Evolutionary conservation across 352 stramenopile genomes (phyloP).

Genomic region (Pythium coloratum): DNA sequence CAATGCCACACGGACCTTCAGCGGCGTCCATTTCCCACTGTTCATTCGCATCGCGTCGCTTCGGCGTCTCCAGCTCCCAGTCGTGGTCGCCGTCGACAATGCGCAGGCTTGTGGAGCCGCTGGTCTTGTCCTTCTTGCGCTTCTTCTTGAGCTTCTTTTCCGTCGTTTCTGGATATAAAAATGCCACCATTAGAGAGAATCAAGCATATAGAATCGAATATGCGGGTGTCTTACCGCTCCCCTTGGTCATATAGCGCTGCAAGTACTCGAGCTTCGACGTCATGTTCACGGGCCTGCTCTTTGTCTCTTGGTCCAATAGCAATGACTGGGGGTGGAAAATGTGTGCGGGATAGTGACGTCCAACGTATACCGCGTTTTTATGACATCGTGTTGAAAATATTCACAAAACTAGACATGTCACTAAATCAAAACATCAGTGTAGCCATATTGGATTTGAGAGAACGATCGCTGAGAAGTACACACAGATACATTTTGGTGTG

Average conservation of each 20-base stretch:
- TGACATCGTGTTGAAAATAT: not conserved
- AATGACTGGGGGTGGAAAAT: not conserved
- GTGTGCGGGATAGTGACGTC: not conserved
- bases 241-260: slow-evolving; percentile 67
- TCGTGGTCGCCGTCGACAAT: slow-evolving; percentile 65
- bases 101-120: slow-evolving; percentile 22
- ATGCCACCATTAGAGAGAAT: not conserved
- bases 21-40: slow-evolving; percentile 61
- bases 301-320: not conserved
- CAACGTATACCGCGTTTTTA: not conserved
- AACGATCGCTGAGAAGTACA: not conserved
- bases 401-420: not conserved
- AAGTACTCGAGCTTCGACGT: slow-evolving; percentile 79
- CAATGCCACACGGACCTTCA: slow-evolving; percentile 30
- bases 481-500: no score
- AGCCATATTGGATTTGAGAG: slow-evolving; percentile 5
- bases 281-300: slow-evolving; percentile 22
- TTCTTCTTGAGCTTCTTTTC: slow-evolving; percentile 69
- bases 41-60: slow-evolving; percentile 48
- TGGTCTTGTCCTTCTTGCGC: slow-evolving; percentile 44
- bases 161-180: slow-evolving; percentile 24
- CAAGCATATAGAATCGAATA: not conserved
- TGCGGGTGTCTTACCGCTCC: slow-evolving; percentile 27
- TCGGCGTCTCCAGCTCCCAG: slow-evolving; percentile 53
- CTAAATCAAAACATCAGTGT: not conserved